Evolutionary conservation across 805 yeast species (phyloP).

Genomic region (Kluyveromyces nonfermentans): DNA sequence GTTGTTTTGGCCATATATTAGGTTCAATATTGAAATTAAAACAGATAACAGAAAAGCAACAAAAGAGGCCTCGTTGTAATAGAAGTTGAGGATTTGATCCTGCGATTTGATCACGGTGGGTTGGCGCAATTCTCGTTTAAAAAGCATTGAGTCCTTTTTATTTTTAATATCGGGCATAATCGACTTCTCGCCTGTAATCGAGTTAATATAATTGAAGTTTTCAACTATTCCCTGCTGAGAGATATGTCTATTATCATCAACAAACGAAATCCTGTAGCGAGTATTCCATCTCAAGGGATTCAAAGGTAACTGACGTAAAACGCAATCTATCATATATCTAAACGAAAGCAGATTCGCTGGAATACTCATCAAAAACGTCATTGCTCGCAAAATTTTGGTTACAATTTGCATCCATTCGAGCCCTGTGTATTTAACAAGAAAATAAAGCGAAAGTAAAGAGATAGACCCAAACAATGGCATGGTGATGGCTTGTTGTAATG

Average conservation of each 20-base stretch:
- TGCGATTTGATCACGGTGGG: constrained; percentile 16
- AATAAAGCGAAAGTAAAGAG: constrained; percentile 10
- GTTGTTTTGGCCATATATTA: constrained; percentile 26
- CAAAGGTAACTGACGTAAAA: constrained; percentile 18
- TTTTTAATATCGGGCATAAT: constrained; percentile 3
- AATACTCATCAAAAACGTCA: constrained; percentile 30
- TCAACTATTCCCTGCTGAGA: constrained; percentile 34
- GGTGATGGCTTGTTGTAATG: constrained; percentile 28
- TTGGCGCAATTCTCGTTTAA: constrained; percentile 9
- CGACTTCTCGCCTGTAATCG: neutral
- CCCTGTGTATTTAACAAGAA: constrained; percentile 7
- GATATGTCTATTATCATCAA: constrained; percentile 29
- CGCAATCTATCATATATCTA: constrained; percentile 20
- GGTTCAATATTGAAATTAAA: constrained; percentile 9
- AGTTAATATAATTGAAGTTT: constrained; percentile 18
- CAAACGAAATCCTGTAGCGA: constrained; percentile 35
- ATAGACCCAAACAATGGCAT: constrained; percentile 39
- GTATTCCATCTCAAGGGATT: constrained; percentile 24
- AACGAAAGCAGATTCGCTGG: constrained; percentile 28
- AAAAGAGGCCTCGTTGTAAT: constrained; percentile 27
- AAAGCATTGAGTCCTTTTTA: constrained; percentile 1
- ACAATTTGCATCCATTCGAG: constrained; percentile 27
- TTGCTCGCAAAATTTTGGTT: constrained; percentile 27
- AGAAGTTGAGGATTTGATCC: constrained; percentile 30
- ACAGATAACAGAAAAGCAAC: constrained; percentile 17